Conservation (phyloP, 2,329 filamentous ascomycete genomes). For the Dryadomyces quercivorus region DNA sequence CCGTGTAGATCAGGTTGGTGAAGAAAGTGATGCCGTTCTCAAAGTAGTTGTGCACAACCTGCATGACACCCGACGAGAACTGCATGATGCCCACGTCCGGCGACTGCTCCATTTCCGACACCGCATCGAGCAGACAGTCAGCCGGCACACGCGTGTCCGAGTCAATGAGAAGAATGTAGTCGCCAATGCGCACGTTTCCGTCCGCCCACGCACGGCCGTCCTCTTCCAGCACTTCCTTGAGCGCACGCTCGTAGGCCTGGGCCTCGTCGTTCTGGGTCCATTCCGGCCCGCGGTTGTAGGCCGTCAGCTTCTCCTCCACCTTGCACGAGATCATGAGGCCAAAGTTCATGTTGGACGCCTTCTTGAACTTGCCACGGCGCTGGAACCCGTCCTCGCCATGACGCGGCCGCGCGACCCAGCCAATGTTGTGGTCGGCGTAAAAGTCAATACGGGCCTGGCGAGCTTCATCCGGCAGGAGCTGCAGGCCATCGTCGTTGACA, state of each 20-base stretch:
- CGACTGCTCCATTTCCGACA: constrained; percentile 71
- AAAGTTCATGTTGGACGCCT: constrained; percentile 65
- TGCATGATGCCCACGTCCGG: constrained; percentile 71
- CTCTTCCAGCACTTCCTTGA: constrained; percentile 54
- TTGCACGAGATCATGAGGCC: constrained; percentile 55
- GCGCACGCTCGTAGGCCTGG: constrained; percentile 49
- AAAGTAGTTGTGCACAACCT: constrained; percentile 62
- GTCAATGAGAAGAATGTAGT: constrained; percentile 70
- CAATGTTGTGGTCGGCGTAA: constrained; percentile 56
- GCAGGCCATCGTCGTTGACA: constrained; percentile 63
- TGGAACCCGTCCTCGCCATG: constrained; percentile 51
- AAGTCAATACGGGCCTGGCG: constrained; percentile 53
- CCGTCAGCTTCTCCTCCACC: constrained; percentile 55
- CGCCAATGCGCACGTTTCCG: constrained; percentile 74
- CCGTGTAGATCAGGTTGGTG: constrained; percentile 63
- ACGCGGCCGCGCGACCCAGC: constrained; percentile 54
- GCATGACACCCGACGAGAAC: constrained; percentile 68
- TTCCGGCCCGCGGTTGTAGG: constrained; percentile 40
- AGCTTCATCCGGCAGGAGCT: constrained; percentile 51
- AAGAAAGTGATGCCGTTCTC: constrained; percentile 61
- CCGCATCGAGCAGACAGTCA: constrained; percentile 67
- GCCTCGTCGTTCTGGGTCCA: constrained; percentile 62
- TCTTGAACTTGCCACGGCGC: constrained; percentile 55
- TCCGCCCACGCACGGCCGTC: constrained; percentile 67
- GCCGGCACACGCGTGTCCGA: constrained; percentile 67